Evolutionary conservation across 2,329 filamentous ascomycete genomes (phyloP).

Genomic region (Alternaria longipes): DNA sequence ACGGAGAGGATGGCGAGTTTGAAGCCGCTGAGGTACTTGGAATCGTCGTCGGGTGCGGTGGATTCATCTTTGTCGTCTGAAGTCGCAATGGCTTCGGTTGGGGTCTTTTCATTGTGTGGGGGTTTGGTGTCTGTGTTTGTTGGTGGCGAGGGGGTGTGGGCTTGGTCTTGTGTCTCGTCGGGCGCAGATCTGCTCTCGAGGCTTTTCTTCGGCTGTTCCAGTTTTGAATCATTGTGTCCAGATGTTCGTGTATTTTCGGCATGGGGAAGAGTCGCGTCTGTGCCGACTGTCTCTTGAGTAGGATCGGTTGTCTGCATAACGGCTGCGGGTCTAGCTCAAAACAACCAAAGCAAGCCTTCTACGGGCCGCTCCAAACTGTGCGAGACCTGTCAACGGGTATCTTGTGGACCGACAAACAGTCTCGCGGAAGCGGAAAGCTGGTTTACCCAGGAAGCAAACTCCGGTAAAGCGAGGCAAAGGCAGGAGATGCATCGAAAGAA

Average conservation of each 20-base stretch:
- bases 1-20: too few species aligned
- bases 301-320: conserved; percentile 17
- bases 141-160: background rate
- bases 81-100: too few species aligned
- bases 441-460: too few species aligned
- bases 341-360: conserved; percentile 14
- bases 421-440: background rate
- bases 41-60: too few species aligned
- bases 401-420: background rate
- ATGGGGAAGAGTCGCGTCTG: conserved; percentile 7
- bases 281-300: background rate
- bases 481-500: background rate
- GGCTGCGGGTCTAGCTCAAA: background rate
- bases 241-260: background rate
- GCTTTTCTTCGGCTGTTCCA: background rate
- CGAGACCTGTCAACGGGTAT: conserved; percentile 5
- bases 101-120: conserved; percentile 1
- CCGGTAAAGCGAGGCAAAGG: background rate
- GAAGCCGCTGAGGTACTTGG: too few species aligned
- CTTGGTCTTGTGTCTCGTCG: background rate
- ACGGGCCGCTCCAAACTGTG: conserved; percentile 16
- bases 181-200: background rate
- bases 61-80: too few species aligned
- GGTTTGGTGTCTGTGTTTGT: background rate
- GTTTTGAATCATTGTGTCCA: background rate